phyloP scores from a whole-genome alignment of 2,329 filamentous ascomycete species.

The Neocucurbitaria cava region DNA sequence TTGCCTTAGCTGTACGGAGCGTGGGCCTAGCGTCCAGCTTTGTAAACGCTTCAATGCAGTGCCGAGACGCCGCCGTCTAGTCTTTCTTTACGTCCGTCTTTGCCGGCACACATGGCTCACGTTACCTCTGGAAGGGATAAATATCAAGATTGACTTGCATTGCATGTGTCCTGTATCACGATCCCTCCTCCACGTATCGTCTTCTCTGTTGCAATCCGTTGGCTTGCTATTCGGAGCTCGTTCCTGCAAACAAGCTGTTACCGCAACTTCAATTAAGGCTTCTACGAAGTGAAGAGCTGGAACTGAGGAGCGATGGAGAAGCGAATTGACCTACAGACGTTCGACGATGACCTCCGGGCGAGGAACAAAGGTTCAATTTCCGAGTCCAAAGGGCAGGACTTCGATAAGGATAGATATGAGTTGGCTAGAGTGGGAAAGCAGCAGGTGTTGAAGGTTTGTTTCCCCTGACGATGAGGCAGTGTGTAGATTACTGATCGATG shows the following conservation, averaged over 20 bases:
- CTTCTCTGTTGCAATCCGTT: conserved; percentile 26
- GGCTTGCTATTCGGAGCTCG: conserved; percentile 16
- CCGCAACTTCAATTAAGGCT: neutral
- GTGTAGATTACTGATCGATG: conserved; percentile 8
- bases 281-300: neutral
- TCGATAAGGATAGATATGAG: conserved; percentile 44
- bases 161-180: conserved; percentile 44
- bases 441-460: conserved; percentile 44
- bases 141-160: conserved; percentile 45
- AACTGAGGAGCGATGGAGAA: conserved; percentile 36
- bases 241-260: conserved; percentile 5
- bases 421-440: conserved; percentile 45
- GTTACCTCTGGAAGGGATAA: conserved; percentile 38
- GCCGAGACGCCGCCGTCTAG: conserved; percentile 29
- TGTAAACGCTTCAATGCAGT: conserved; percentile 21
- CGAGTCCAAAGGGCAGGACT: conserved; percentile 33
- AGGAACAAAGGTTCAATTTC: conserved; percentile 31
- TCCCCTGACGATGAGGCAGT: neutral
- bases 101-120: conserved; percentile 42
- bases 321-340: conserved; percentile 33
- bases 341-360: conserved; percentile 35
- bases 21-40: conserved; percentile 24
- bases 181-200: conserved; percentile 19
- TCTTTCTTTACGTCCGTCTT: conserved; percentile 26
- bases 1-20: conserved; percentile 27